Evolutionary conservation across 2,329 filamentous ascomycete species (phyloP), one percentile per base, ranked within the genome.

Genomic region (Ambrosiella xylebori): DNA sequence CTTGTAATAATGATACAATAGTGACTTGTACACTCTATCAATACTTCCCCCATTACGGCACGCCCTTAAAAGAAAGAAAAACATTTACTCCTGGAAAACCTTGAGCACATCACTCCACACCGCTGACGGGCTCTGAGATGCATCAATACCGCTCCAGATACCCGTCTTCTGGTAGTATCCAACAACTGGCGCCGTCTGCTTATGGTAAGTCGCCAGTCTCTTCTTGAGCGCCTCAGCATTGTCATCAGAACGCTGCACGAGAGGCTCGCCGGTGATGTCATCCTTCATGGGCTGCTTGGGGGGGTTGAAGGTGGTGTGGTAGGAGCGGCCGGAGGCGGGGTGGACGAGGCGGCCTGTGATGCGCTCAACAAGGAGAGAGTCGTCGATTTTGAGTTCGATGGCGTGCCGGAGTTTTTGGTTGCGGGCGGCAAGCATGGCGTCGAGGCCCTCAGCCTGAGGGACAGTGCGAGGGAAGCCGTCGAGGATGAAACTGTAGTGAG

Each of bases 221-320:
- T 96, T 98, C 81, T 89, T 91, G 63, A 98, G 81, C 50, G 93
- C 88, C 7, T 90, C 91, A 65, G 87, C 90, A 71, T 97, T 98
- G 77, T 98, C 93, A 71, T 98, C 93, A 64, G 86, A 91, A 67
- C 93, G 85, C 78, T 97, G 93, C 67, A 97, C 86, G 65, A 98
- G 78, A 54, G 91, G 90, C 79, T 98, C 93, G 71, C 93, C 93
- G 17, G 93, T 97, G 64, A 96, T 73, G 72, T 98, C 93, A 73
- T 98, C 93, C 70, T 83, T 95, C 93, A 97, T 97, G 64, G 80
- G 67, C 66, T 82, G 74, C 82, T 96, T 95, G 67, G 93, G 93
- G 56, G 93, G 93, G 81, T 96, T 97, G 84, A 98, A 98, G 72
- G 93, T 86, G 74, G 85, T 93, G 82, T 98, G 93, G 78, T 98